Evolutionary conservation across 331 rosid species (phyloP).

Genomic region (Malus hybrid): DNA sequence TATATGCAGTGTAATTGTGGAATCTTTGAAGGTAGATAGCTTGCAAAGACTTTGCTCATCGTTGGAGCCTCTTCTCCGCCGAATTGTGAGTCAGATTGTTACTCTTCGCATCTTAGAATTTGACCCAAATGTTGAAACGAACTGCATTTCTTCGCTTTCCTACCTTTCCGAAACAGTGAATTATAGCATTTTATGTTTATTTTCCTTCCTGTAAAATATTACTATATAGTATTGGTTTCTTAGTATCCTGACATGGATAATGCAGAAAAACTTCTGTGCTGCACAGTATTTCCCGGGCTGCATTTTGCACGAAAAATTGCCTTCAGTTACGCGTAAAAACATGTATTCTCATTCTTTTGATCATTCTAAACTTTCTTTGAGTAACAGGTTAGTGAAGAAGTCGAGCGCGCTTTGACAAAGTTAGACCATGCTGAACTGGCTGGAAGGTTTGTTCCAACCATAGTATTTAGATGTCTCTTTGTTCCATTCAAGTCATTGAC

Average conservation of each 20-base stretch:
- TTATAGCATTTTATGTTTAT: too few relatives aligned
- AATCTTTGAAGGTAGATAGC: conserved; percentile 83
- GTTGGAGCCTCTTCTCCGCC: conserved; percentile 81
- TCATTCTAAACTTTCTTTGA: conserved; percentile 26
- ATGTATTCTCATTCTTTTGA: neutral
- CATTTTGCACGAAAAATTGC: neutral
- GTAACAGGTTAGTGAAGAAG: conserved; percentile 80
- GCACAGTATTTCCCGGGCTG: neutral
- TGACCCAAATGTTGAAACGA: neutral
- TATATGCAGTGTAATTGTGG: conserved; percentile 68
- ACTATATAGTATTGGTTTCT: neutral
- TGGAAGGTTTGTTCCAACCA: neutral
- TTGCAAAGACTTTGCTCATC: conserved; percentile 74
- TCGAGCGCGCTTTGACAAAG: conserved; percentile 77
- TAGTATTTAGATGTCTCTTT: neutral
- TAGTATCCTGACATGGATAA: too few relatives aligned
- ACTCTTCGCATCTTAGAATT: conserved; percentile 1
- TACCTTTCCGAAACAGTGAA: too few relatives aligned
- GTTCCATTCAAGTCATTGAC: neutral
- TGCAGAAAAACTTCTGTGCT: neutral
- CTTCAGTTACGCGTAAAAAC: neutral
- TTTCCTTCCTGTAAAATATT: too few relatives aligned
- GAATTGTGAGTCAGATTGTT: conserved; percentile 56
- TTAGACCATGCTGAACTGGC: conserved; percentile 38
- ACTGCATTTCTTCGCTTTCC: neutral